Conservation (phyloP, 345 rosid genomes). For the Eucalyptus tenuipes region DNA sequence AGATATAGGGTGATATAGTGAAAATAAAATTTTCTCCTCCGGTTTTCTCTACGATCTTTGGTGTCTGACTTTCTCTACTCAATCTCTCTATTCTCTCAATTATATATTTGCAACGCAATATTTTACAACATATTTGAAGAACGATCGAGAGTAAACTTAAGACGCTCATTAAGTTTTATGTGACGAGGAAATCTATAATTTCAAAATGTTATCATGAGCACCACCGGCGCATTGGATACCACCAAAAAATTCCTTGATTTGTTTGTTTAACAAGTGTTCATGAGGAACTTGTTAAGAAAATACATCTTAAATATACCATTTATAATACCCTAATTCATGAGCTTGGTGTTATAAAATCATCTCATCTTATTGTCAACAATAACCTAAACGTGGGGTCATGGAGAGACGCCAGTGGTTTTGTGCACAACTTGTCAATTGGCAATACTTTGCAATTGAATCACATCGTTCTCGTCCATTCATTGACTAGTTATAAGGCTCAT, state of each 20-base stretch:
- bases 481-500: background rate
- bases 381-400: background rate
- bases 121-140: background rate
- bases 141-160: background rate
- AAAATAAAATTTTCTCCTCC: too few species aligned
- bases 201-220: background rate
- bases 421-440: background rate
- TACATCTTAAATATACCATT: background rate
- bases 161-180: background rate
- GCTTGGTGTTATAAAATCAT: background rate
- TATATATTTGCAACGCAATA: too few species aligned
- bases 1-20: too few species aligned
- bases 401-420: background rate
- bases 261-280: background rate
- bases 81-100: too few species aligned
- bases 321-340: background rate
- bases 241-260: background rate
- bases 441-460: background rate
- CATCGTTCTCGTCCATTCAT: background rate
- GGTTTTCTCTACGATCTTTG: too few species aligned
- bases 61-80: too few species aligned
- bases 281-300: background rate
- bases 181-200: background rate
- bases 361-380: background rate
- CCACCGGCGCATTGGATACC: background rate